These are phyloP conservation scores for Globisporangium echinulatum DNA, from an alignment of 352 stramenopile genomes.

Conservation along the genomic window DNA sequence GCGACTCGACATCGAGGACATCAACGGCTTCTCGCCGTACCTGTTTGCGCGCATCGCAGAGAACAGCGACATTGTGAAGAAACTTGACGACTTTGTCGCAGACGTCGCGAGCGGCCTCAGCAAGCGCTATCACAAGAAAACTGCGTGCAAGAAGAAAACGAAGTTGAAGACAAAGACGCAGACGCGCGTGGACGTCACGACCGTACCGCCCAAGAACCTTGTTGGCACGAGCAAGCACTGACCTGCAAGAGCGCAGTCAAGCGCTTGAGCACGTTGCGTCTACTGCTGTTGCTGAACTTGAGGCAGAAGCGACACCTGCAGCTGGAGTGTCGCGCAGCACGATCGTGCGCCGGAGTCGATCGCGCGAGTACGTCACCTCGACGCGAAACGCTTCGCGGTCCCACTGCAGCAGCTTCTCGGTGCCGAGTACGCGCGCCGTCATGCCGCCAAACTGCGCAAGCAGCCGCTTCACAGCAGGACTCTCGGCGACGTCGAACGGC, in stretches of 20 bases:
- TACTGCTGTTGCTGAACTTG: neutral
- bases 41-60: conserved; percentile 67
- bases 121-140: conserved; percentile 16
- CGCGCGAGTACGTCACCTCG: conserved; percentile 36
- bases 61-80: conserved; percentile 53
- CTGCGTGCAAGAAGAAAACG: conserved; percentile 21
- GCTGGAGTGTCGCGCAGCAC: conserved; percentile 7
- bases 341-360: conserved; percentile 23
- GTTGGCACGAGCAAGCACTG: conserved; percentile 40
- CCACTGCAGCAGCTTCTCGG: conserved; percentile 46
- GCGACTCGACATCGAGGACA: conserved; percentile 41
- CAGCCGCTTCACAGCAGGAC: conserved; percentile 31
- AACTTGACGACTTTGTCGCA: conserved; percentile 43
- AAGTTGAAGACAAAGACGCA: conserved; percentile 21
- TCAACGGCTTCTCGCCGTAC: conserved; percentile 59
- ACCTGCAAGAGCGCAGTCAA: neutral
- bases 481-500: conserved; percentile 46
- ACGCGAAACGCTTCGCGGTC: conserved; percentile 40
- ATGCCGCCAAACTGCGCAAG: conserved; percentile 32
- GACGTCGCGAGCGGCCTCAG: conserved; percentile 27
- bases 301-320: neutral
- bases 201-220: conserved; percentile 41
- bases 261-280: neutral
- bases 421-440: conserved; percentile 33
- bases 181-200: conserved; percentile 13